Base-by-base conservation (phyloP, 768 basidiomycete genomes). In the Calocybe cyanea region DNA sequence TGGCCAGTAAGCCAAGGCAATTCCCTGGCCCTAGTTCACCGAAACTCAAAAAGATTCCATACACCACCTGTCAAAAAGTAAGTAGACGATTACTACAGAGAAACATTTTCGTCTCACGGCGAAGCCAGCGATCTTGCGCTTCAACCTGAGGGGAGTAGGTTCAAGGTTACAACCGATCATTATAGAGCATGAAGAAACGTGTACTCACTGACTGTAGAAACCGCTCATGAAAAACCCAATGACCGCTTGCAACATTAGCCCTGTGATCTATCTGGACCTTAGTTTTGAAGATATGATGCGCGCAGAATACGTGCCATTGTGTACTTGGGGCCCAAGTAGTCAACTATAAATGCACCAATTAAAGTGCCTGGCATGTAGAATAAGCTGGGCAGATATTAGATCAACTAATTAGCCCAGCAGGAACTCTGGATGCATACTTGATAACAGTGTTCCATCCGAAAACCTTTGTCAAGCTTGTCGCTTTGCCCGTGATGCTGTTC, bases 181-280 rank as follows among this genome's bases (percentile, higher is more conserved):
- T 7, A n/a, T n/a, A n/a, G n/a, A n/a, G 3, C 24, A 36, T 28
- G 9, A 36, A 36, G 25, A 2, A 42, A 28, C 25, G n/a, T 1
- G 15, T 34, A 58, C 70, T 25, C 52, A 80, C 65, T 71, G 67
- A 19, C 50, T 57, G 65, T 94, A 96, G 15, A 81, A 67, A 1
- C 90, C 94, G 50, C 87, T 87, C 85, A 97, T 89, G 62, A 91
- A 78, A 67, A 96, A 96, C 5, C 94, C 89, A 38, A 88, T 69
- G 51, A 87, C 40, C 2, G 85, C 82, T 61, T 91, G 88, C 19
- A 64, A 54, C 20, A 88, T 32, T 8, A 90, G 73, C 36, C 88
- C 87, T 20, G 59, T 54, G 52, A 90, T 88, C 85, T 86, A 54
- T 18, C 45, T 37, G 23, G 32, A 35, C 20, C 25, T 11, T 14